Base-by-base conservation (phyloP, 2,329 filamentous ascomycete species). In the Aspergillus bombycis region DNA sequence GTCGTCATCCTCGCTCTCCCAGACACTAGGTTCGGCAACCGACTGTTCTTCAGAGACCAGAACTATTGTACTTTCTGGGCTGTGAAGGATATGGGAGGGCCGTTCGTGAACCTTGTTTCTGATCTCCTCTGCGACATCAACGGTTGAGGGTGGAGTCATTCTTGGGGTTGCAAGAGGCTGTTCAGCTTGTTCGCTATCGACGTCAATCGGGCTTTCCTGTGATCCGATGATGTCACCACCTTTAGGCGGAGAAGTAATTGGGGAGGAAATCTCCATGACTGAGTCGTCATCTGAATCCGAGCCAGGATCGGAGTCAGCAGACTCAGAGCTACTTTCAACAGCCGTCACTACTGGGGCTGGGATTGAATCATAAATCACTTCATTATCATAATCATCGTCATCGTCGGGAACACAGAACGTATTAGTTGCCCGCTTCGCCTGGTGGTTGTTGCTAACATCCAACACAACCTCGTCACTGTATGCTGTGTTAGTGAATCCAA, bases 391-490 rank as follows among this genome's bases (percentile, higher is more conserved):
- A 56, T 75, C 71, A 41, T 76, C 76, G 32, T 81, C 78, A 30
- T 77, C 77, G 19, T 79, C 78, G 16, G 80, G 78, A 9, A 80
- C 78, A 56, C 71, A 72, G 62, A 80, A 81, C 14, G 74, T 79
- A 61, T 81, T 81, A 28, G 68, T 74, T 3, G 72, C 64, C 12
- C 63, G 62, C 32, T 57, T 66, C 14, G 58, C 12, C 21, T 64
- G 32, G 52, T 26, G 30, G 36, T 19, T 36, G 19, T 55, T n/a
- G 56, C 53, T 23, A 11, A 45, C 16, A 26, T 46, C 60, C 53
- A 62, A 36, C 28, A 9, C n/a, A 23, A 41, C 14, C 19, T 54
- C 60, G 34, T 58, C 65, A n/a, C 63, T 68, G 28, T 58, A 38
- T n/a, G 46, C 45, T 41, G 30, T 45, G 60, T 69, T 53, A 71